Base-by-base conservation (phyloP, 129 eudicot genomes). In the Silybum marianum region DNA sequence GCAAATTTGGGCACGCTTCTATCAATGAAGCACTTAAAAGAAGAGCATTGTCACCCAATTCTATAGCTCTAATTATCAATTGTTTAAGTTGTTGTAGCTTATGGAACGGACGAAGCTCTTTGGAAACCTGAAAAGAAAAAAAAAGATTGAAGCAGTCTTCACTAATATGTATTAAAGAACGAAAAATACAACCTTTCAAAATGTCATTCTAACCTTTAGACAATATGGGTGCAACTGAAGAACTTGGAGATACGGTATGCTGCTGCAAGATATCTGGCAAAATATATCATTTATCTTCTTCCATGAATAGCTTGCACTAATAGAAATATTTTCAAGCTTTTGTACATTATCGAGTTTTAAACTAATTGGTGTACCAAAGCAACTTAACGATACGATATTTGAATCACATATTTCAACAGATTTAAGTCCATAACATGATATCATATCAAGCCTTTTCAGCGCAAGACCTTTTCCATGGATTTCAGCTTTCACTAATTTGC, bases 1-100 rank as follows among this genome's bases (percentile, higher is more conserved):
- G 71, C 81, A 89, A 80, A 36, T 78, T 73, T 69, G 93, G 88
- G 74, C 86, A 82, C 24, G 84, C 85, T 82, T 82, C 69, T 58
- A 80, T 32, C 24, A 84, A 48, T 39, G 83, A 81, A 60, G 85
- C 38, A 63, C 78, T 73, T 26, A 48, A 75, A 60, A 75, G 81
- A 26, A 89, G 83, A 69, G 83, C 81, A 22, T 81, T 84, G 63
- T 82, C 92, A 23, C 69, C 66, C 77, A 81, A 68, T 72, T 85
- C 89, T 69, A 86, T 85, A 54, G 84, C 81, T 48, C 69, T 71
- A 7, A 89, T 28, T 16, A 77, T 46, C 42, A 89, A 62, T 67
- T 84, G 73, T 82, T 76, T 89, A 34, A 89, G 77, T 2, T 80
- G 76, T 3, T 81, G 81, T 30, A 89, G 38, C 72, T 66, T 46